Base-by-base conservation (phyloP, 805 yeast genomes). In the Candida boleticola region DNA sequence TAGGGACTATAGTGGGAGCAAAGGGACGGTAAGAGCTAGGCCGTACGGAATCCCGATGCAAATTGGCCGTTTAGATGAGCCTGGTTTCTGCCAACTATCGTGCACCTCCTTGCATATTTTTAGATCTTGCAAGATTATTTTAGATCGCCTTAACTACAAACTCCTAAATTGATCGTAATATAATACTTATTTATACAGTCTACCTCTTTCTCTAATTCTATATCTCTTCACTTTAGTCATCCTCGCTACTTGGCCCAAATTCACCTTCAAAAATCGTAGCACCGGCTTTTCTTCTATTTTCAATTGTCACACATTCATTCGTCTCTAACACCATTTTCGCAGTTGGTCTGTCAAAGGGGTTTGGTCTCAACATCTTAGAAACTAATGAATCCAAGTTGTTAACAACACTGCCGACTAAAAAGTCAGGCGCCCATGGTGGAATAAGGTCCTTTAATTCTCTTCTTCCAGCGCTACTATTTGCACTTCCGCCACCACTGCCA, bases 261-360 rank as follows among this genome's bases (percentile, higher is more conserved):
- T 93, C 97, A 16, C 97, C 98, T 66, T 92, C 99, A 55, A 83
- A 93, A 48, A 93, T 85, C 2, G 90, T 85, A 3, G 97, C 97
- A 3, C 98, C 97, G 4, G 96, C 87, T 58, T 85, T 85, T 40
- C 97, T 74, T 46, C 92, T 75, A 41, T 74, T 64, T 49, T 90
- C 96, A 30, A 93, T 90, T 44, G 82, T 76, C 36, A 76, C 73
- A 47, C 93, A 81, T 60, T 93, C 97, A 36, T 76, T 78, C 49
- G 82, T 73, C 41, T 71, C 75, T 42, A 93, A 64, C n/a, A 93
- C 72, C 46, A 80, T 78, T 21, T 68, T 74, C 0, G 95, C 92
- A 4, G 83, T 79, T n/a, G 97, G 96, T 48, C 99, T 71, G 40
- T 77, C 76, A 33, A 66, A 71, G 5, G 96, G 96, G 49, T 80